These are phyloP conservation scores for Eurotiales sp. DNA, from an alignment of 2,329 filamentous ascomycete species.

Conservation along the genomic window DNA sequence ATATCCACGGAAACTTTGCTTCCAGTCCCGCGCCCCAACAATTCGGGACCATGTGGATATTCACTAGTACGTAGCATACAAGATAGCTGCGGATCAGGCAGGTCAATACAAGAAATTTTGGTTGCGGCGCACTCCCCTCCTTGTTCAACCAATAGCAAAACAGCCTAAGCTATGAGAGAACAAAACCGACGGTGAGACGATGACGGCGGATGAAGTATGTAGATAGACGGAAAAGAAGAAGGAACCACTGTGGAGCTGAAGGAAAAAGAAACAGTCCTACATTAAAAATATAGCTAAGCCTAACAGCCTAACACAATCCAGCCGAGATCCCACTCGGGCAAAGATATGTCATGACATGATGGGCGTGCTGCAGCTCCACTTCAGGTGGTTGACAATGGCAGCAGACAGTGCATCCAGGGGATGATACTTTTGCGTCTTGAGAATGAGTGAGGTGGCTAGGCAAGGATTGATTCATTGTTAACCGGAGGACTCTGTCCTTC, in stretches of 20 bases:
- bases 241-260: background rate
- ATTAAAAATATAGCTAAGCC: background rate
- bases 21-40: constrained; percentile 6
- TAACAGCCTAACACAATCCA: background rate
- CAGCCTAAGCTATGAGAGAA: background rate
- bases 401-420: background rate
- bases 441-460: background rate
- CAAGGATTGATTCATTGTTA: too few species aligned
- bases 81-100: constrained; percentile 5
- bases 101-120: constrained; percentile 12
- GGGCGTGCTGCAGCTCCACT: constrained; percentile 3
- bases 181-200: background rate
- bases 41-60: constrained; percentile 6
- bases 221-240: background rate
- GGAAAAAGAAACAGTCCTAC: constrained; percentile 12
- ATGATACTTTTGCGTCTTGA: background rate
- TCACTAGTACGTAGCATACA: background rate
- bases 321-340: constrained; percentile 7
- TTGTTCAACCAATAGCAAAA: background rate
- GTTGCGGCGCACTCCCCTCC: background rate
- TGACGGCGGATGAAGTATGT: background rate
- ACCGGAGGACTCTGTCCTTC: too few species aligned
- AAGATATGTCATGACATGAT: constrained; percentile 9
- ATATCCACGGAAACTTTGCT: background rate
- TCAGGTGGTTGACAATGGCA: background rate